Percentiles rank a stretch among this genome's conserved stretches.
These are phyloP conservation scores for Verticillium zaregamsianum DNA, from an alignment of 2,329 filamentous ascomycete species.

Conservation along the genomic window DNA sequence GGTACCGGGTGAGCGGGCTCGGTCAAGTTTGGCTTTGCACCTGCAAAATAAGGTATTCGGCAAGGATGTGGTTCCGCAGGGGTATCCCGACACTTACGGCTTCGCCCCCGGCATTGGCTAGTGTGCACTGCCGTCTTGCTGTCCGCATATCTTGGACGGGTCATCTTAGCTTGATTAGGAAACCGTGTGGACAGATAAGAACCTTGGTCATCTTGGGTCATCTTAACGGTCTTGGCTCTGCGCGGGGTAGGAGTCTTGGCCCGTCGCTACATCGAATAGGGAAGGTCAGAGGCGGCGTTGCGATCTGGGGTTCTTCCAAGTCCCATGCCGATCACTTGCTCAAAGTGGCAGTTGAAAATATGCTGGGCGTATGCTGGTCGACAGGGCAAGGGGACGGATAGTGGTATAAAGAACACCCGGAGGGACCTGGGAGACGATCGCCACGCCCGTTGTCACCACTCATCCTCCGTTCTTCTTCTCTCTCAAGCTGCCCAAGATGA, in stretches of 20 bases:
- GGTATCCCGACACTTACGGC: neutral
- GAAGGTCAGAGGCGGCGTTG: neutral
- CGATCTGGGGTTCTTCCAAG: neutral
- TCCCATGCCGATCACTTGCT: neutral
- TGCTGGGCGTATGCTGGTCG: neutral
- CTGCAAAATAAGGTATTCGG: neutral
- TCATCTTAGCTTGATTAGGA: neutral
- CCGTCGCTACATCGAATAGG: neutral
- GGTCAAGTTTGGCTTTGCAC: neutral
- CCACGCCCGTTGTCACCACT: neutral
- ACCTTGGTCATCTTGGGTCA: neutral
- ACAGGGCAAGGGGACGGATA: neutral
- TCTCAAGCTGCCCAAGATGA: conserved; percentile 7
- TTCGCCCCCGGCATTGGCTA: neutral
- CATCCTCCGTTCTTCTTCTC: neutral
- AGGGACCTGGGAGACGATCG: neutral
- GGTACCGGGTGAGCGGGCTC: neutral
- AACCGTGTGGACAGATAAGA: neutral
- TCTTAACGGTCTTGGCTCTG: neutral
- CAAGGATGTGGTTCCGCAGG: neutral
- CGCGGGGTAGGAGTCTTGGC: conserved; percentile 1
- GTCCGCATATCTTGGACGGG: neutral
- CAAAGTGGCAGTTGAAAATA: neutral
- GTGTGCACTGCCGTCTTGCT: neutral
- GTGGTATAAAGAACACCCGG: neutral